Evolutionary conservation across 768 basidiomycete species (phyloP).

Genomic region (Clitopilus passeckerianus): DNA sequence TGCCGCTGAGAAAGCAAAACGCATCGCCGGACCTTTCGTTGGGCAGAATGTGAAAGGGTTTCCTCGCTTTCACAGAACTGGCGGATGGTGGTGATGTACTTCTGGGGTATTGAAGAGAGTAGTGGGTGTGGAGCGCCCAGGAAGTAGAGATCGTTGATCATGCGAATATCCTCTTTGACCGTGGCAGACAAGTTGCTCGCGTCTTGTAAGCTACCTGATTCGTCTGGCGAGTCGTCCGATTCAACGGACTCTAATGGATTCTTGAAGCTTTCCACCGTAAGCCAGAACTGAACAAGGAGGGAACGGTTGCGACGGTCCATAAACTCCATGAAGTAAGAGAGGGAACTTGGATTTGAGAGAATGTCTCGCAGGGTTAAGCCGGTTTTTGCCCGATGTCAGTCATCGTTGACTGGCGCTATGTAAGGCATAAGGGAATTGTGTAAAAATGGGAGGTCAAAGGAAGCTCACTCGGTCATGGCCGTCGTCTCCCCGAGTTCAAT

Average conservation of each 20-base stretch:
- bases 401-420: constrained; percentile 33
- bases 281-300: constrained; percentile 92
- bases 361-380: constrained; percentile 70
- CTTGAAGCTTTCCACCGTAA: constrained; percentile 96
- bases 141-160: constrained; percentile 90
- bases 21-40: constrained; percentile 63
- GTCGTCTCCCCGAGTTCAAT: constrained; percentile 67
- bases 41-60: constrained; percentile 32
- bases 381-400: constrained; percentile 37
- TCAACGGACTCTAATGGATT: constrained; percentile 87
- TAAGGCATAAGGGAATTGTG: neutral
- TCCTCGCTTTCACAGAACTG: constrained; percentile 53
- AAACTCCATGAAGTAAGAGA: constrained; percentile 97
- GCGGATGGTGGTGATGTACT: constrained; percentile 66
- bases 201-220: constrained; percentile 40
- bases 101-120: constrained; percentile 60
- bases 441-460: neutral
- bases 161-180: constrained; percentile 79
- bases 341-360: constrained; percentile 81
- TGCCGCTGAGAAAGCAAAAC: constrained; percentile 84
- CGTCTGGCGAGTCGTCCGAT: constrained; percentile 56
- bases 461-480: constrained; percentile 54
- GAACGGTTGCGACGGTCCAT: constrained; percentile 90
- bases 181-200: constrained; percentile 48
- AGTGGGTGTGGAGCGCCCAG: constrained; percentile 53